These are phyloP conservation scores for Pleurozium schreberi DNA, from an alignment of 225 moss, liverwort and hornwort species.

Conservation along the genomic window DNA sequence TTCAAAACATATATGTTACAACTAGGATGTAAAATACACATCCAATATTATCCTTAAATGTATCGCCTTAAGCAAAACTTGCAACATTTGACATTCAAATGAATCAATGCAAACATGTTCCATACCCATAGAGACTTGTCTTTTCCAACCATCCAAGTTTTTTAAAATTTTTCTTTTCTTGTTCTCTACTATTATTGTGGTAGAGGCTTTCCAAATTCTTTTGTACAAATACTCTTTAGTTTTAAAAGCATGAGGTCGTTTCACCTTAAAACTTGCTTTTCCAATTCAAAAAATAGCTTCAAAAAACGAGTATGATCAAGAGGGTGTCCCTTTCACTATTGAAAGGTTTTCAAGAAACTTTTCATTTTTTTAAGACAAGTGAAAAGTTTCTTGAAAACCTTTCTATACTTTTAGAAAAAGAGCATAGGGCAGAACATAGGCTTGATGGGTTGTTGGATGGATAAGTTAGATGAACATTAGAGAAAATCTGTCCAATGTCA, in stretches of 20 bases:
- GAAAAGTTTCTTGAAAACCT: background rate
- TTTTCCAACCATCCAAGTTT: background rate
- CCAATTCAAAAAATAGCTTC: background rate
- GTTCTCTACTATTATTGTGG: background rate
- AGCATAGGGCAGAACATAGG: rapidly evolving
- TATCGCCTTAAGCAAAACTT: background rate
- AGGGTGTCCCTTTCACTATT: background rate
- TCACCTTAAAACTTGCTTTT: background rate
- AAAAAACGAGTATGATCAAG: background rate
- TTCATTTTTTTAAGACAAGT: too few species aligned
- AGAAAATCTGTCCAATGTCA: too few species aligned
- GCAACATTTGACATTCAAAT: background rate
- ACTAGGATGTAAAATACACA: background rate
- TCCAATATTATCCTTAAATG: background rate
- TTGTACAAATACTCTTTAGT: background rate
- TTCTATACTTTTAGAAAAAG: background rate
- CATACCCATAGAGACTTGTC: background rate
- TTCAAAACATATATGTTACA: rapidly evolving
- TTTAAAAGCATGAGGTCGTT: too few species aligned
- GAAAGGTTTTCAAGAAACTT: background rate
- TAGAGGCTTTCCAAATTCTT: too few species aligned
- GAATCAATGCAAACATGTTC: background rate
- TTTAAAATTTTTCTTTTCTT: background rate
- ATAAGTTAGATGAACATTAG: background rate
- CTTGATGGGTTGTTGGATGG: background rate